phyloP scores from a whole-genome alignment of 352 stramenopile genomes.

The Phytophthora gonapodyides region DNA sequence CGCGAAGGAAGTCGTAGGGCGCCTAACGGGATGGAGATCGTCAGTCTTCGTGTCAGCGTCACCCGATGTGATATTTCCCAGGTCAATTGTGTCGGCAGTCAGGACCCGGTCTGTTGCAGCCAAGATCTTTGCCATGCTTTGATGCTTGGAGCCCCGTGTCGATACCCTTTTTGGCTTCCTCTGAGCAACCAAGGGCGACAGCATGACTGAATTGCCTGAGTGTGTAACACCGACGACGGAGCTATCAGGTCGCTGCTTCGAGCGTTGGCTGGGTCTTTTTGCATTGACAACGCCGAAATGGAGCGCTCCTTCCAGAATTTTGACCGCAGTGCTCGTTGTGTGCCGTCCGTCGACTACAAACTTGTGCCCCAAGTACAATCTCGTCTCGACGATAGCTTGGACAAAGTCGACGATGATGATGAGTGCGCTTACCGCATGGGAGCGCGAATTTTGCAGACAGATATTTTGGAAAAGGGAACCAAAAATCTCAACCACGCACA shows the following conservation, averaged over 20 bases:
- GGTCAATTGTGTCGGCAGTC: not conserved
- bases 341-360: constrained; percentile 21
- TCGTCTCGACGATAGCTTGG: constrained; percentile 18
- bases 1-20: not conserved
- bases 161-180: not conserved
- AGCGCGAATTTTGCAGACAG: constrained; percentile 27
- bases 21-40: not conserved
- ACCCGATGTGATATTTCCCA: not conserved
- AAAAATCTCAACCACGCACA: constrained; percentile 37
- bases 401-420: constrained; percentile 18
- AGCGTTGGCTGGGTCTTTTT: not conserved
- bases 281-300: constrained; percentile 3
- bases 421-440: constrained; percentile 3
- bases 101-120: not conserved
- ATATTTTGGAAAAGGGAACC: constrained; percentile 37
- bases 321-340: constrained; percentile 19
- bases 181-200: not conserved
- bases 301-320: constrained; percentile 29
- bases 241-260: constrained; percentile 3
- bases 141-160: not conserved
- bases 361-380: constrained; percentile 30
- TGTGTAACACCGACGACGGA: constrained; percentile 2
- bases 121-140: not conserved
- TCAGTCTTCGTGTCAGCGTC: not conserved
- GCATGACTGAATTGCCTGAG: not conserved